These are phyloP conservation scores for Talaromyces sp. DNA, from an alignment of 2,329 filamentous ascomycete genomes.

Conservation along the genomic window DNA sequence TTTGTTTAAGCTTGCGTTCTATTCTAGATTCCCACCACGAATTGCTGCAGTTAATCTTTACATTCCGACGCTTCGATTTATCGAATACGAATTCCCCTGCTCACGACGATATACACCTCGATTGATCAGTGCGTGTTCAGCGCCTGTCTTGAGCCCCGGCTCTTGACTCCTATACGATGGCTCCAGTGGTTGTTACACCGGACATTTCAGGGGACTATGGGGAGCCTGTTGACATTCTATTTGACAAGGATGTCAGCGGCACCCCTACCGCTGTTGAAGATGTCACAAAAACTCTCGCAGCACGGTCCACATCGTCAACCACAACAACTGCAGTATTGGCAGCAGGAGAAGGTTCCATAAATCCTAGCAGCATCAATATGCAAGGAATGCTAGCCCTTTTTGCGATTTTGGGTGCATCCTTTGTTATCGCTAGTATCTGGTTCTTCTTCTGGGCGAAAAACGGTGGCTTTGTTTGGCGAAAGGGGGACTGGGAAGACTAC, in stretches of 20 bases:
- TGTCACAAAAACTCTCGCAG: slow-evolving; percentile 4
- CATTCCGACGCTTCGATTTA: not conserved
- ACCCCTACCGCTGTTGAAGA: not conserved
- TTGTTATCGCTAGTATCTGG: slow-evolving; percentile 77
- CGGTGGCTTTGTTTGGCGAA: slow-evolving; percentile 80
- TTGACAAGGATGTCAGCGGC: not conserved
- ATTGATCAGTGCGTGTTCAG: not conserved
- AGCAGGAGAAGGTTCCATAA: slow-evolving; percentile 28
- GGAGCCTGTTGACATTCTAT: not conserved
- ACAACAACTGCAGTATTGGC: slow-evolving; percentile 11
- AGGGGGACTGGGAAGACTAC: slow-evolving; percentile 96
- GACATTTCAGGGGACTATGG: slow-evolving; percentile 14
- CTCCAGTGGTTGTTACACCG: slow-evolving; percentile 22
- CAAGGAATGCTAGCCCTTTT: slow-evolving; percentile 76
- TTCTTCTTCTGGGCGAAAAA: slow-evolving; percentile 99
- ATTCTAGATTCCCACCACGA: not conserved
- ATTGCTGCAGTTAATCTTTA: not conserved
- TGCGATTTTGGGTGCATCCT: slow-evolving; percentile 70
- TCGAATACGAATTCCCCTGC: not conserved
- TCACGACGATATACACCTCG: not conserved
- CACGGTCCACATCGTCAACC: slow-evolving; percentile 12
- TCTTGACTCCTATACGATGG: slow-evolving; percentile 28
- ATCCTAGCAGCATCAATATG: slow-evolving; percentile 42
- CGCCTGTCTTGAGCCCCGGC: slow-evolving; percentile 29
- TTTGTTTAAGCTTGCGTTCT: not conserved